These are phyloP conservation scores for Kalanchoe fedtschenkoi DNA, from an alignment of 164 flowering plant genomes.

Conservation along the genomic window DNA sequence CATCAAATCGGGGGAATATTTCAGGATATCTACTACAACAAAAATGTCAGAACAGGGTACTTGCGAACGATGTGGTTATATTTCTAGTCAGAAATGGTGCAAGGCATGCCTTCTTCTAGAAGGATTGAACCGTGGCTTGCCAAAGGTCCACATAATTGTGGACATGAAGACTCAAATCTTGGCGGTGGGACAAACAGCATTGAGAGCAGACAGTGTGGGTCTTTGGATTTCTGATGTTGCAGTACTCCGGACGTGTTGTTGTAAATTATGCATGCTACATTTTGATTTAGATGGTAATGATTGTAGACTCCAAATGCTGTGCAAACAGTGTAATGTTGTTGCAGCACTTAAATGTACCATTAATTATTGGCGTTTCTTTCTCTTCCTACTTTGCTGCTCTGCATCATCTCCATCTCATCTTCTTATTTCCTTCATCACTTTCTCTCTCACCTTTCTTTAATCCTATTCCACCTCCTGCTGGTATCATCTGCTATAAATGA, in stretches of 20 bases:
- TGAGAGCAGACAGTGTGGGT: slow-evolving; percentile 70
- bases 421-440: too few relatives aligned
- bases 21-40: slow-evolving; percentile 74
- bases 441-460: too few relatives aligned
- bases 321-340: neutral
- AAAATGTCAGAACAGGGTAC: slow-evolving; percentile 98
- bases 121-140: slow-evolving; percentile 75
- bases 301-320: neutral
- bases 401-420: too few relatives aligned
- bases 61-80: slow-evolving; percentile 94
- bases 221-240: slow-evolving; percentile 46
- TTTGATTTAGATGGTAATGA: neutral
- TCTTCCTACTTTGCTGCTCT: too few relatives aligned
- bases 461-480: too few relatives aligned
- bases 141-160: slow-evolving; percentile 28
- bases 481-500: too few relatives aligned
- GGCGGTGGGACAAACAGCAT: slow-evolving; percentile 25
- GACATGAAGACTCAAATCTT: slow-evolving; percentile 20
- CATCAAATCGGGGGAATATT: slow-evolving; percentile 79
- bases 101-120: slow-evolving; percentile 92
- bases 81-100: slow-evolving; percentile 99
- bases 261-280: too few relatives aligned
- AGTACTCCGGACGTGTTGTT: neutral
- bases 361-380: too few relatives aligned
- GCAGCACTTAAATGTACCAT: too few relatives aligned